These are phyloP conservation scores for Neofusicoccum ribis DNA, from an alignment of 2,329 filamentous ascomycete species.

Conservation along the genomic window DNA sequence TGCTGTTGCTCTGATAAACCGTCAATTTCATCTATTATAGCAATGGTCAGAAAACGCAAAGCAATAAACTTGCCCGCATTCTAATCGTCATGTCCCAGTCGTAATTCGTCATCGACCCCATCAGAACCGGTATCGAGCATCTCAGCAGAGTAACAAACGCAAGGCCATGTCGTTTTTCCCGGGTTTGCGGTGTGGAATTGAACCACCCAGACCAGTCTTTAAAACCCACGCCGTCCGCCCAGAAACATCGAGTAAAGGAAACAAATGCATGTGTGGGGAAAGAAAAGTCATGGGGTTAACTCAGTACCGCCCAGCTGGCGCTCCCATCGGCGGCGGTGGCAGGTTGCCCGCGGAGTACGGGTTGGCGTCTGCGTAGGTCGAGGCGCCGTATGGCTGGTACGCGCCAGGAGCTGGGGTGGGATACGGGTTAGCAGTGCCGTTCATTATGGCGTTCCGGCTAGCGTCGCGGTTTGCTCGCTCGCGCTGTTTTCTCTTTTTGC, in stretches of 20 bases:
- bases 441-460: slow-evolving; percentile 38
- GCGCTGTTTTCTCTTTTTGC: slow-evolving; percentile 46
- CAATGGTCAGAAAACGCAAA: not conserved
- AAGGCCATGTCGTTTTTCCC: not conserved
- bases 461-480: slow-evolving; percentile 47
- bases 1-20: not conserved
- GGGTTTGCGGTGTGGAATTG: not conserved
- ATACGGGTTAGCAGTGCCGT: slow-evolving; percentile 38
- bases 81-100: slow-evolving; percentile 1
- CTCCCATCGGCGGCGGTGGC: slow-evolving; percentile 42
- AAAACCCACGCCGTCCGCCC: not conserved
- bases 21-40: slow-evolving; percentile 14
- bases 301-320: slow-evolving; percentile 14
- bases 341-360: slow-evolving; percentile 42
- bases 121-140: not conserved
- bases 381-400: slow-evolving; percentile 38
- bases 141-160: not conserved
- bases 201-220: slow-evolving; percentile 3
- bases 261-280: not conserved
- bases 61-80: not conserved
- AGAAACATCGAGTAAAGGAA: not conserved
- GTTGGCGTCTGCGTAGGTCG: slow-evolving; percentile 48
- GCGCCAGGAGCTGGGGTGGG: slow-evolving; percentile 32
- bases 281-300: not conserved
- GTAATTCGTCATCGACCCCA: slow-evolving; percentile 1